Conservation (phyloP, 352 stramenopile species). For the Peronospora farinosa region DNA sequence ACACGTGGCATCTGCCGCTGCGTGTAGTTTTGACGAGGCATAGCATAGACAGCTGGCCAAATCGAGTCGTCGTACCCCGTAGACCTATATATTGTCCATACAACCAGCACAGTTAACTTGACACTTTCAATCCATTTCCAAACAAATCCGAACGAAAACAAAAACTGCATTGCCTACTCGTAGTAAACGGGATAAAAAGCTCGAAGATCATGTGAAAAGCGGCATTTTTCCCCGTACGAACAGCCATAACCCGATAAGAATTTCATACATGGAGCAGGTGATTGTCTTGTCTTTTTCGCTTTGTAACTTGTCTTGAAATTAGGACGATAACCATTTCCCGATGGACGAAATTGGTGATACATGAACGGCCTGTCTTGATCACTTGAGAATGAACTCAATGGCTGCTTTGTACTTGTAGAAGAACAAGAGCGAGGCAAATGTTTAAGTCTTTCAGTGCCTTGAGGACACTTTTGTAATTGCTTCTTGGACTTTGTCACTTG, state of each 20-base stretch:
- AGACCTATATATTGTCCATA: constrained; percentile 6
- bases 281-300: constrained; percentile 12
- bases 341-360: constrained; percentile 15
- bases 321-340: constrained; percentile 5
- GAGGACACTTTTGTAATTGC: constrained; percentile 31
- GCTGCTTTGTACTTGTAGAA: background rate
- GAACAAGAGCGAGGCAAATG: constrained; percentile 7
- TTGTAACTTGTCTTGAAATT: constrained; percentile 15
- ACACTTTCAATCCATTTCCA: background rate
- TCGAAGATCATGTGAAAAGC: constrained; percentile 45
- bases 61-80: constrained; percentile 10
- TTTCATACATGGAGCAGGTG: constrained; percentile 30
- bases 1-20: constrained; percentile 15
- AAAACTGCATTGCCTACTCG: constrained; percentile 10
- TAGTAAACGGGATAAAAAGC: constrained; percentile 21
- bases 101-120: background rate
- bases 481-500: background rate
- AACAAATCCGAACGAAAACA: background rate
- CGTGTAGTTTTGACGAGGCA: constrained; percentile 20
- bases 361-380: constrained; percentile 14
- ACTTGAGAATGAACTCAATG: constrained; percentile 5
- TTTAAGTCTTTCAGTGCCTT: constrained; percentile 9
- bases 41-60: constrained; percentile 12
- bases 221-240: constrained; percentile 46
- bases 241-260: constrained; percentile 42